Evolutionary conservation across 345 rosid species (phyloP), one percentile per base, ranked within the genome.

Genomic region (Hirschfeldia incana): DNA sequence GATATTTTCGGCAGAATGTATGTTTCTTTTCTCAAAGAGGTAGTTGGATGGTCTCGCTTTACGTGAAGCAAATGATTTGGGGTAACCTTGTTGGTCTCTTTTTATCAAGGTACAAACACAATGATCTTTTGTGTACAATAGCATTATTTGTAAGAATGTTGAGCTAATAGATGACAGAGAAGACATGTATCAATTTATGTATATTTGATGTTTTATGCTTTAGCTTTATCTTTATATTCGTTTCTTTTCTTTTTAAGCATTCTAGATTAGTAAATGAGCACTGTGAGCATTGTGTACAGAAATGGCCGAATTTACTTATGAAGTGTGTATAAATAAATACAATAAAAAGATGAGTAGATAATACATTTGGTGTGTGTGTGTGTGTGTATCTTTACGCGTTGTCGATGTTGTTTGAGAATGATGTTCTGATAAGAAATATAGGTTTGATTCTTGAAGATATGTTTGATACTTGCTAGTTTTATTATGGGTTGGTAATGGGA

Each of bases 401-500:
- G 32, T 36, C 26, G 1, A 70, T 29, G 61, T 12, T 28, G 27
- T 63, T 49, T 70, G 76, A 70, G 70, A 70, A 39, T 51, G 51
- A 60, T 58, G 29, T 70, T 44, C 49, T 34, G 16, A 68, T 46
- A 51, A 51, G 42, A 49, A 27, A 27, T 15, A 70, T 28, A 64
- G 15, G 72, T 70, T 11, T 63, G 65, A 63, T 70, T 33, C 61
- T 27, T 68, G 6, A 21, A 27, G 26, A 70, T 28, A 64, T n/a
- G 72, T 70, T 11, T 63, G 65, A 63, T 70, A 49, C 61, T 27
- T 68, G 6, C 30, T 61, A 42, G 69, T 67, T 30, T 63, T 63
- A 57, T 21, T 49, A 7, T 67, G 27, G 77, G 73, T 73, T 58
- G 77, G 68, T 78, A 67, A 72, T 58, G 55, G 12, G 73, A 73